Conservation (phyloP, 2,329 filamentous ascomycete species). For the Stachybotrys chlorohalonatus region DNA sequence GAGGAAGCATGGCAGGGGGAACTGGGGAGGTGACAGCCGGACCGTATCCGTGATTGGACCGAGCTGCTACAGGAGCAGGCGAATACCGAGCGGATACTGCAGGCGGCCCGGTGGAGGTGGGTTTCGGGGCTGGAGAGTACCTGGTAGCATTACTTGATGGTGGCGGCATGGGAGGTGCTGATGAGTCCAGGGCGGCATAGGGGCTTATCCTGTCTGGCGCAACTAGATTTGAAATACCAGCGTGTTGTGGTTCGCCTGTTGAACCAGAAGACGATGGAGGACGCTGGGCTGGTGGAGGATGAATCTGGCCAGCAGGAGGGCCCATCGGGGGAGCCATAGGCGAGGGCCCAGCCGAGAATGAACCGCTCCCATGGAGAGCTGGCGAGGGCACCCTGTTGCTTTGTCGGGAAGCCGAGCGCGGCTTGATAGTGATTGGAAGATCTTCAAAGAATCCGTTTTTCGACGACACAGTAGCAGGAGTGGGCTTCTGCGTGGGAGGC, state of each 20-base stretch:
- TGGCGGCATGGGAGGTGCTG: slow-evolving; percentile 19
- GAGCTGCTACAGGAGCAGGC: slow-evolving; percentile 31
- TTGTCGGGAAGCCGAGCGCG: slow-evolving; percentile 51
- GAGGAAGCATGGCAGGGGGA: slow-evolving; percentile 40
- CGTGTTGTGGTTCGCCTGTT: slow-evolving; percentile 9
- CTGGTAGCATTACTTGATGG: slow-evolving; percentile 29
- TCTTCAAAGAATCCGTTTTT: slow-evolving; percentile 69
- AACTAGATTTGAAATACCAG: slow-evolving; percentile 33
- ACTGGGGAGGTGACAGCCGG: slow-evolving; percentile 22
- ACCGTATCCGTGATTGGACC: slow-evolving; percentile 33
- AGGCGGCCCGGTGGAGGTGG: slow-evolving; percentile 26
- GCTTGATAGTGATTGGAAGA: slow-evolving; percentile 53
- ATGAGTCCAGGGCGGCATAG: slow-evolving; percentile 38
- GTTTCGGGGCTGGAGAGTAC: slow-evolving; percentile 54
- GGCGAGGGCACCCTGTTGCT: slow-evolving; percentile 35
- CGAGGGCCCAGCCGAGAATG: slow-evolving; percentile 14
- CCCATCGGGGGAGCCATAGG: slow-evolving; percentile 11
- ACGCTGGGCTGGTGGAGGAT: slow-evolving; percentile 8
- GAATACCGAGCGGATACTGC: slow-evolving; percentile 43
- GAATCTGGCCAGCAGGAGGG: slow-evolving; percentile 8
- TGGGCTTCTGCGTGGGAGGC: slow-evolving; percentile 20
- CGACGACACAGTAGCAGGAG: slow-evolving; percentile 23
- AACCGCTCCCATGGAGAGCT: slow-evolving; percentile 18
- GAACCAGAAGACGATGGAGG: background rate
- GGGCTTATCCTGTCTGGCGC: slow-evolving; percentile 43